These are phyloP conservation scores for Phytophthora boehmeriae DNA, from an alignment of 352 stramenopile species.

Conservation along the genomic window DNA sequence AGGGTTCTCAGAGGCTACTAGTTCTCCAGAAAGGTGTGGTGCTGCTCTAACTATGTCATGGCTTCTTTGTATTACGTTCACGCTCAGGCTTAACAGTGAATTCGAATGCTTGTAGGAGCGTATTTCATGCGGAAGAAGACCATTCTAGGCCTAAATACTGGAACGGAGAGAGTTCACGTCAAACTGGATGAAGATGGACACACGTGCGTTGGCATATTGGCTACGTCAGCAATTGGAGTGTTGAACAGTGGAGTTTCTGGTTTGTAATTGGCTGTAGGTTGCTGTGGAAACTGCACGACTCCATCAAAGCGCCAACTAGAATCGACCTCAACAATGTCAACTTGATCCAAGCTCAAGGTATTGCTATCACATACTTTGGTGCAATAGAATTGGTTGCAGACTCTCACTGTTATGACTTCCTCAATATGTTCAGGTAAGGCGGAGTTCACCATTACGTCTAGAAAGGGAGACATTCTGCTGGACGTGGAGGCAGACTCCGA, in stretches of 20 bases:
- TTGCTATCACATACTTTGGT: neutral
- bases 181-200: constrained; percentile 69
- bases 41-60: neutral
- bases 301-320: constrained; percentile 49
- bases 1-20: constrained; percentile 66
- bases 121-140: constrained; percentile 83
- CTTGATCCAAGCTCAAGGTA: constrained; percentile 62
- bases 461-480: constrained; percentile 65
- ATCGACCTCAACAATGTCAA: constrained; percentile 60
- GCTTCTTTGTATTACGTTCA: neutral
- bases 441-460: constrained; percentile 60
- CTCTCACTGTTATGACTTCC: no score
- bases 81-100: neutral
- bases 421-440: constrained; percentile 34
- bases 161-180: constrained; percentile 66
- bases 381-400: no score
- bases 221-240: neutral
- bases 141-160: constrained; percentile 65
- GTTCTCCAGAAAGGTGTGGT: constrained; percentile 76
- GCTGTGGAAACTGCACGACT: constrained; percentile 69
- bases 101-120: constrained; percentile 47
- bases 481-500: constrained; percentile 75
- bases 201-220: constrained; percentile 32
- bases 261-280: constrained; percentile 38
- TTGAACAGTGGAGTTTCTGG: neutral